Percentiles rank a stretch among this genome's conserved stretches.
phyloP scores from a whole-genome alignment of 2,329 filamentous ascomycete genomes.

The Colletotrichum higginsianum region DNA sequence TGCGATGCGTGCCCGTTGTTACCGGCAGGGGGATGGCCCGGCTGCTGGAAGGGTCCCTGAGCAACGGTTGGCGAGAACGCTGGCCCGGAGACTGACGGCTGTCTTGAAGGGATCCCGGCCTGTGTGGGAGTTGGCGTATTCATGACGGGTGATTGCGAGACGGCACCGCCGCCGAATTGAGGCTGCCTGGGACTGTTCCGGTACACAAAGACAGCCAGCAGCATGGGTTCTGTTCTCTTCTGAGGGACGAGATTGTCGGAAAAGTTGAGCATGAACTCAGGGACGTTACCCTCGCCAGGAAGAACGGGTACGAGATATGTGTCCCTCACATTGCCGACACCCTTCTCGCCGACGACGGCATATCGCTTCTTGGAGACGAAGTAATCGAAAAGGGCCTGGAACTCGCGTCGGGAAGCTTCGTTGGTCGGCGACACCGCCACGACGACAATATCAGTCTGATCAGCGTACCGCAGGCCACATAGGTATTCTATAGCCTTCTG shows the following conservation, averaged over 20 bases:
- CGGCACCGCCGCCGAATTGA: constrained; percentile 48
- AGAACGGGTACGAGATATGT: constrained; percentile 92
- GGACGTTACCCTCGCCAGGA: constrained; percentile 77
- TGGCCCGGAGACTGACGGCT: constrained; percentile 65
- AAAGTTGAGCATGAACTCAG: constrained; percentile 91
- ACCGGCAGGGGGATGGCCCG: constrained; percentile 2
- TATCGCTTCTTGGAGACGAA: constrained; percentile 87
- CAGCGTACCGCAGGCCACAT: constrained; percentile 86
- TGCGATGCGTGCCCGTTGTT: constrained; percentile 34
- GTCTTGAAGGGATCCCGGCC: constrained; percentile 55
- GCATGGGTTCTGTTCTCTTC: constrained; percentile 79
- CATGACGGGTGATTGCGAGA: constrained; percentile 45
- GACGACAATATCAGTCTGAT: constrained; percentile 87
- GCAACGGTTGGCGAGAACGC: constrained; percentile 63
- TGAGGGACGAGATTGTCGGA: constrained; percentile 85
- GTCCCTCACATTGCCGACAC: constrained; percentile 83
- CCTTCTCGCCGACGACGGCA: constrained; percentile 87
- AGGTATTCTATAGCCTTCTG: constrained; percentile 92
- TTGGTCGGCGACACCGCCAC: constrained; percentile 79
- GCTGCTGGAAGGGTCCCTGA: constrained; percentile 49
- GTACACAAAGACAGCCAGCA: constrained; percentile 89
- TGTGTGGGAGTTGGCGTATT: constrained; percentile 55
- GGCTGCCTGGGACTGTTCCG: constrained; percentile 68
- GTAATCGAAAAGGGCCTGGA: constrained; percentile 87
- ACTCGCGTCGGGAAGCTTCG: constrained; percentile 72